phyloP scores from a whole-genome alignment of 768 basidiomycete genomes.

The Naganishia vaughanmartiniae region DNA sequence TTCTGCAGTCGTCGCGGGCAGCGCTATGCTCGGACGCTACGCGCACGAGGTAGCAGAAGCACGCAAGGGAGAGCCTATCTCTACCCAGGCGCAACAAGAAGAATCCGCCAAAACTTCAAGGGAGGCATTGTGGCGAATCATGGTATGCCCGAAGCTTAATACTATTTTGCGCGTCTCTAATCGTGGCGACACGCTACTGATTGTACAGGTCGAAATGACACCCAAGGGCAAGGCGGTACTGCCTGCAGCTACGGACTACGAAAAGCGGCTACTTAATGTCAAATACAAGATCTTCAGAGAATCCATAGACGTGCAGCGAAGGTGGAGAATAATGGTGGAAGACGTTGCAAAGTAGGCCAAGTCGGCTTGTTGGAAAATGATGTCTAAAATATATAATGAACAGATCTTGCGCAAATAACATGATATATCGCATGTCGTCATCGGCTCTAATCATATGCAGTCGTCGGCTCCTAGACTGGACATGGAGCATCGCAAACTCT shows the following conservation, averaged over 20 bases:
- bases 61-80: constrained; percentile 51
- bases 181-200: not conserved
- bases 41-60: constrained; percentile 62
- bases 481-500: no score
- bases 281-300: constrained; percentile 94
- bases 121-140: constrained; percentile 80
- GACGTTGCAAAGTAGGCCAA: constrained; percentile 36
- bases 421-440: no score
- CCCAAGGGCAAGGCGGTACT: constrained; percentile 69
- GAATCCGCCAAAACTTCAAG: constrained; percentile 57
- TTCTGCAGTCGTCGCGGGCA: constrained; percentile 84
- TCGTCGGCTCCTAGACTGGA: no score
- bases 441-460: no score
- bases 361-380: not conserved
- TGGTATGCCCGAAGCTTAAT: constrained; percentile 59
- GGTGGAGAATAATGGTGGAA: constrained; percentile 68
- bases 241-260: constrained; percentile 61
- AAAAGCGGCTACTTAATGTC: constrained; percentile 74
- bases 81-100: constrained; percentile 51
- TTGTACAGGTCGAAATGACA: constrained; percentile 80
- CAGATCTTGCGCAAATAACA: no score
- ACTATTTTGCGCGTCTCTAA: not conserved
- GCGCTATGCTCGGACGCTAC: constrained; percentile 88
- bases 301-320: constrained; percentile 78
- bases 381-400: not conserved